These are phyloP conservation scores for Aspergillus sp. DNA, from an alignment of 2,329 filamentous ascomycete genomes.

Conservation along the genomic window DNA sequence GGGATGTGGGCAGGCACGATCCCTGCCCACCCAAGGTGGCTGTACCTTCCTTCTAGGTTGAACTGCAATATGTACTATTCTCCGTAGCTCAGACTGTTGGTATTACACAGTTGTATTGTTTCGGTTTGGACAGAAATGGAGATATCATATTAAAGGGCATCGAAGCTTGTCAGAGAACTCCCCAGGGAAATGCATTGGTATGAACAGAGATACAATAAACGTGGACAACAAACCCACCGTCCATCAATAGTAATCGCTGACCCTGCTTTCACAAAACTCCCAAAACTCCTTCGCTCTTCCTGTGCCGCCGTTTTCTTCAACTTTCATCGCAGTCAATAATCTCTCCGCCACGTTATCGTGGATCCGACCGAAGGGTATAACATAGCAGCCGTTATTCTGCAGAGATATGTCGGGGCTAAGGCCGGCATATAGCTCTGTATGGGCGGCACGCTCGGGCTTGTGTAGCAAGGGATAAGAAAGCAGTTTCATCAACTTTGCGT, in stretches of 20 bases:
- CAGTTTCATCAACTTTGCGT: slow-evolving; percentile 7
- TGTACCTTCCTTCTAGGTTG: too few species aligned
- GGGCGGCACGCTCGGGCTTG: slow-evolving; percentile 5
- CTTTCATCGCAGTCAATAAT: not conserved
- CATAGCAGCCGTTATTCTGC: slow-evolving; percentile 12
- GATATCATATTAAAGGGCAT: too few species aligned
- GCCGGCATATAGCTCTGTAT: slow-evolving; percentile 6
- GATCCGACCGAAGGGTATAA: slow-evolving; percentile 11
- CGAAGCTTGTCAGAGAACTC: too few species aligned
- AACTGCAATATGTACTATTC: too few species aligned
- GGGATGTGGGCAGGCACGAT: too few species aligned
- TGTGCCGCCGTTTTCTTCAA: slow-evolving; percentile 2
- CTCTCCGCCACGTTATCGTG: slow-evolving; percentile 6
- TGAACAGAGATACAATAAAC: not conserved
- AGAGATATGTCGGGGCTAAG: not conserved
- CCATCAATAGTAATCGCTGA: slow-evolving; percentile 3
- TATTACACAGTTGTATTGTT: too few species aligned
- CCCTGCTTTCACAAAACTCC: slow-evolving; percentile 9
- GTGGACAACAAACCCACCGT: not conserved
- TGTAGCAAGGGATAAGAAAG: slow-evolving; percentile 3
- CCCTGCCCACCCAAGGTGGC: too few species aligned
- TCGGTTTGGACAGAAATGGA: too few species aligned
- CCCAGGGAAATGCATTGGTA: too few species aligned
- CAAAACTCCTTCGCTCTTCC: slow-evolving; percentile 7
- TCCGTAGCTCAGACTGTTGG: too few species aligned